phyloP scores from a whole-genome alignment of 2,329 filamentous ascomycete genomes.

The Venturia pyrina region DNA sequence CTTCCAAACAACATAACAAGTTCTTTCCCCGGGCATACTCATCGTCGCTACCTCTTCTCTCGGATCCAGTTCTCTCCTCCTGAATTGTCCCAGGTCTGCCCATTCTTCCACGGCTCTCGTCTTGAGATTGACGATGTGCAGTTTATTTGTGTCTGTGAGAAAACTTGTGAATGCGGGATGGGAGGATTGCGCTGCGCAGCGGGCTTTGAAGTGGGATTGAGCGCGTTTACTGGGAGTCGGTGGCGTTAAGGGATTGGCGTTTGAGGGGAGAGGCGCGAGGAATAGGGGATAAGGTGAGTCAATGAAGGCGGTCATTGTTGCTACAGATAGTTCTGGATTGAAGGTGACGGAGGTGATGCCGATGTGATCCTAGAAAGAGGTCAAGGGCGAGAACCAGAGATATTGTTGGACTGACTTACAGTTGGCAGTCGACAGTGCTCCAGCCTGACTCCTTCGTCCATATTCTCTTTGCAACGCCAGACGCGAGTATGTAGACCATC shows the following conservation, averaged over 20 bases:
- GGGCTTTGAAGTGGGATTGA: background rate
- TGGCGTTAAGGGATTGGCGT: background rate
- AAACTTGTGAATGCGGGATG: background rate
- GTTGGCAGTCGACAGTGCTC: background rate
- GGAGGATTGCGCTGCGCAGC: background rate
- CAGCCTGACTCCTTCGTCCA: background rate
- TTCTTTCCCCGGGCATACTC: constrained; percentile 1
- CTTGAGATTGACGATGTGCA: background rate
- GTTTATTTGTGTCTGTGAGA: background rate
- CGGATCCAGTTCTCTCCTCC: background rate
- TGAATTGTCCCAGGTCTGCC: background rate
- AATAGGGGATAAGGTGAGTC: background rate
- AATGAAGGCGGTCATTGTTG: background rate
- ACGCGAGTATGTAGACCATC: background rate
- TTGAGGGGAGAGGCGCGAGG: background rate
- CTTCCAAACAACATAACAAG: background rate
- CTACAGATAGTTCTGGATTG: background rate
- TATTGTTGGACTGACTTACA: background rate
- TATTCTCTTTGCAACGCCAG: background rate
- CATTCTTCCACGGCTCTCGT: background rate
- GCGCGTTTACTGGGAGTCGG: background rate
- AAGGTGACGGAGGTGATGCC: background rate
- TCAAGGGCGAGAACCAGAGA: background rate
- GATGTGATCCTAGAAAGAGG: background rate
- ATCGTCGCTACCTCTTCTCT: constrained; percentile 5